These are phyloP conservation scores for Exophiala bonariae DNA, from an alignment of 2,329 filamentous ascomycete genomes.

Conservation along the genomic window DNA sequence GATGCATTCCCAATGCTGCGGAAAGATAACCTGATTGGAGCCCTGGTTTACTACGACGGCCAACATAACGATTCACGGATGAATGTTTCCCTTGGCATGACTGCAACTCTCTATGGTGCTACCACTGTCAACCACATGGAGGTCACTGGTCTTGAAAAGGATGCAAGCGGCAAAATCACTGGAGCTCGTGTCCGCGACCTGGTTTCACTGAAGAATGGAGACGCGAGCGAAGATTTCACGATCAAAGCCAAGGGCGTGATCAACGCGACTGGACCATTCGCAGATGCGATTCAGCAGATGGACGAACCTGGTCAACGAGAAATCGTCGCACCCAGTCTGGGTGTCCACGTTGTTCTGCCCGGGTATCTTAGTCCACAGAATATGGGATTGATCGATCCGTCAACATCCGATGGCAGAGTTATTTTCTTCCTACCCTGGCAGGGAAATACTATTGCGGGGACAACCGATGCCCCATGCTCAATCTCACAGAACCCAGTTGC, in stretches of 20 bases:
- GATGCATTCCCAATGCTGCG: slow-evolving; percentile 89
- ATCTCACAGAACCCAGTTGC: slow-evolving; percentile 74
- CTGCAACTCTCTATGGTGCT: slow-evolving; percentile 79
- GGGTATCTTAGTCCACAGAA: slow-evolving; percentile 76
- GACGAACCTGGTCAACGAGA: slow-evolving; percentile 71
- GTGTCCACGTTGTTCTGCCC: slow-evolving; percentile 82
- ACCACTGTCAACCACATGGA: slow-evolving; percentile 83
- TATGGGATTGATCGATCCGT: slow-evolving; percentile 85
- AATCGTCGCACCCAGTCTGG: slow-evolving; percentile 81
- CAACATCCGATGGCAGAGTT: slow-evolving; percentile 82
- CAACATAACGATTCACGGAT: slow-evolving; percentile 90
- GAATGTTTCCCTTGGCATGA: slow-evolving; percentile 88
- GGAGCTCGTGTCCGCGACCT: slow-evolving; percentile 74
- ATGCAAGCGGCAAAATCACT: slow-evolving; percentile 69
- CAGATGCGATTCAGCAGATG: slow-evolving; percentile 80
- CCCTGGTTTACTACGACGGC: slow-evolving; percentile 87
- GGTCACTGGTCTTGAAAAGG: slow-evolving; percentile 74
- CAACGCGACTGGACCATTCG: slow-evolving; percentile 89
- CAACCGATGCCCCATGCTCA: slow-evolving; percentile 74
- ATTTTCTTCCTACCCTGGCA: slow-evolving; percentile 95
- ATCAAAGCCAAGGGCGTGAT: slow-evolving; percentile 79
- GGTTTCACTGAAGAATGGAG: slow-evolving; percentile 64
- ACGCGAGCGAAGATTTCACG: slow-evolving; percentile 56
- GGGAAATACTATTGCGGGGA: slow-evolving; percentile 87
- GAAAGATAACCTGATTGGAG: slow-evolving; percentile 73